Percentiles rank a stretch among this genome's conserved stretches.
Evolutionary conservation across 164 flowering plant species (phyloP).

Genomic region (Paratinospora sagittata): DNA sequence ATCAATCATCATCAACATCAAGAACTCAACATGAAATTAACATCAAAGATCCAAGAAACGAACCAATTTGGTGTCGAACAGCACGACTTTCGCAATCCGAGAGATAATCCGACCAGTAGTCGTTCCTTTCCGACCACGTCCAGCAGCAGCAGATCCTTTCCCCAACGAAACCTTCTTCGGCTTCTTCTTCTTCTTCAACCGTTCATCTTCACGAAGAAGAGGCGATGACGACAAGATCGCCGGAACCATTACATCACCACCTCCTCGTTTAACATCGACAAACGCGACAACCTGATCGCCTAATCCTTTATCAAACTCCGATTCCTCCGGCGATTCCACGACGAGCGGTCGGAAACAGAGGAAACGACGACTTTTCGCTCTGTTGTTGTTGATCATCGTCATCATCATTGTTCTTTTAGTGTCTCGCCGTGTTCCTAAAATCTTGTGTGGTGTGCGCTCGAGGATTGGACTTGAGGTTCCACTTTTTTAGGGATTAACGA

Average conservation of each 20-base stretch:
- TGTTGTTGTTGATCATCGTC: no score
- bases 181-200: background rate
- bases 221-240: background rate
- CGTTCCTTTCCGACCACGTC: no score
- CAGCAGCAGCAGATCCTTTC: background rate
- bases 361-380: conserved; percentile 20
- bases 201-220: background rate
- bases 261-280: background rate
- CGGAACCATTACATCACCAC: background rate
- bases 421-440: no score
- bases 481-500: no score
- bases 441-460: no score
- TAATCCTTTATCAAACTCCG: background rate
- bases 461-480: no score
- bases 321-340: conserved; percentile 19
- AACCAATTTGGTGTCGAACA: conserved; percentile 25
- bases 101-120: conserved; percentile 11
- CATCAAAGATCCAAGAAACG: conserved; percentile 6
- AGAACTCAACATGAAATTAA: no score
- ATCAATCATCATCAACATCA: no score
- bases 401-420: no score
- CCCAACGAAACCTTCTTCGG: background rate
- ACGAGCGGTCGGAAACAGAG: conserved; percentile 26
- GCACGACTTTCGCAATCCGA: conserved; percentile 10
- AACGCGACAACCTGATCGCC: background rate